Evolutionary conservation across 2,329 filamentous ascomycete species (phyloP), one percentile per base, ranked within the genome.

Genomic region (Botrytis paeoniae): DNA sequence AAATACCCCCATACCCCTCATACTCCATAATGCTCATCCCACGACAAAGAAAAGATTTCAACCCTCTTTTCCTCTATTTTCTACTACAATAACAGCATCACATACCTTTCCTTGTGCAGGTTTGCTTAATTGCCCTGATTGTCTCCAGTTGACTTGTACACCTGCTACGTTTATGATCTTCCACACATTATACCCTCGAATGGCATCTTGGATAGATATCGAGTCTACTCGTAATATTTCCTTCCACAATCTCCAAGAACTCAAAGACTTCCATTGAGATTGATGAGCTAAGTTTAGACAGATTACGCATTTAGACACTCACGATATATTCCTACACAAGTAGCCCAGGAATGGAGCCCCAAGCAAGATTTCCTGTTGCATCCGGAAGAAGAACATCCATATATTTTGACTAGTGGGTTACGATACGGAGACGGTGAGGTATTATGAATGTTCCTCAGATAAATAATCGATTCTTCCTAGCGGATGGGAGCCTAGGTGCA

Each of bases 141-240:
- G 75, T 82, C 83, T 83, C 5, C 83, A 81, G 57, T 80, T 72
- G 32, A 83, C 81, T 37, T 82, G 81, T 48, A 82, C 75, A 9
- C 83, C 83, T 9, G 83, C 83, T 4, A 81, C 80, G 71, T 81
- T 82, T 72, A 85, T 76, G 32, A 85, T 18, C 79, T 83, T 82
- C 73, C 84, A 81, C 74, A 83, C 84, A 61, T 78, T 73, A 71
- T 80, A 66, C 10, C 82, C 79, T 29, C 82, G 71, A 43, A 85
- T 80, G 8, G 82, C 82, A 18, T 76, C 76, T 69, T 80, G 81
- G 70, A 54, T n/a, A n/a, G 48, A n/a, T 14, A 2, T 54, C 25
- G 18, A 62, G 71, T 20, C 80, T 69, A 73, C 84, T 84, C 80
- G 8, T 83, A 16, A 82, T 83, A 73, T 84, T 78, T 65, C 83